These are phyloP conservation scores for Collybia mongolica DNA, from an alignment of 768 basidiomycete genomes.

Conservation along the genomic window DNA sequence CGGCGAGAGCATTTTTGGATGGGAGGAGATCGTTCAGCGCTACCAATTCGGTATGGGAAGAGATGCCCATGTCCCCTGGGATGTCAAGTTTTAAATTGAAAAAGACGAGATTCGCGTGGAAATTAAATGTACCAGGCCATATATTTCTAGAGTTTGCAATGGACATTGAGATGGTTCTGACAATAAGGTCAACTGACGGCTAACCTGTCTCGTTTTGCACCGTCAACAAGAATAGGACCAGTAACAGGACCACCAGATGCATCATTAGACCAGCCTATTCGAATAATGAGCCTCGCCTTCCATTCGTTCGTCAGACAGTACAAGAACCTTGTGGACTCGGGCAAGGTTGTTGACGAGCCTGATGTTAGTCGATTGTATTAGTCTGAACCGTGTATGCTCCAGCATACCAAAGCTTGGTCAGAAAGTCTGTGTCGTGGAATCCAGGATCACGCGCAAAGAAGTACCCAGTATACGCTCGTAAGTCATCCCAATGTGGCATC, in stretches of 20 bases:
- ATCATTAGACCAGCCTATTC: conserved; percentile 46
- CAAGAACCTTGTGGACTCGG: conserved; percentile 17
- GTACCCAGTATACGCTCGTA: conserved; percentile 45
- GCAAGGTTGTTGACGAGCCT: conserved; percentile 32
- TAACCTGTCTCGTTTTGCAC: conserved; percentile 50
- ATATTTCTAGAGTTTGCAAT: conserved; percentile 18
- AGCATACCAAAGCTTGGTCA: conserved; percentile 54
- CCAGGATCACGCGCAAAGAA: conserved; percentile 41
- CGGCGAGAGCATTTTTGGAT: conserved; percentile 44
- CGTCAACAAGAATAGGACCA: conserved; percentile 53
- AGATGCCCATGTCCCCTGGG: conserved; percentile 40
- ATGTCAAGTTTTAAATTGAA: background rate
- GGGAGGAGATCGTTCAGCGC: conserved; percentile 31
- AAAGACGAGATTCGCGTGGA: background rate
- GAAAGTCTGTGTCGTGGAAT: conserved; percentile 41
- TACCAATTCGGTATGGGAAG: conserved; percentile 34
- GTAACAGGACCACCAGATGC: conserved; percentile 44
- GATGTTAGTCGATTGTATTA: conserved; percentile 38
- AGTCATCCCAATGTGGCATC: conserved; percentile 45
- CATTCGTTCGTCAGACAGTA: too few species aligned
- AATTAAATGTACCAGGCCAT: conserved; percentile 17
- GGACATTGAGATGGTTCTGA: background rate
- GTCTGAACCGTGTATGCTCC: conserved; percentile 57
- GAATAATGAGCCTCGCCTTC: background rate
- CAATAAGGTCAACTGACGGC: conserved; percentile 4